These are phyloP conservation scores for Cryptomeria japonica DNA, from an alignment of 75 land plant species.

Conservation along the genomic window DNA sequence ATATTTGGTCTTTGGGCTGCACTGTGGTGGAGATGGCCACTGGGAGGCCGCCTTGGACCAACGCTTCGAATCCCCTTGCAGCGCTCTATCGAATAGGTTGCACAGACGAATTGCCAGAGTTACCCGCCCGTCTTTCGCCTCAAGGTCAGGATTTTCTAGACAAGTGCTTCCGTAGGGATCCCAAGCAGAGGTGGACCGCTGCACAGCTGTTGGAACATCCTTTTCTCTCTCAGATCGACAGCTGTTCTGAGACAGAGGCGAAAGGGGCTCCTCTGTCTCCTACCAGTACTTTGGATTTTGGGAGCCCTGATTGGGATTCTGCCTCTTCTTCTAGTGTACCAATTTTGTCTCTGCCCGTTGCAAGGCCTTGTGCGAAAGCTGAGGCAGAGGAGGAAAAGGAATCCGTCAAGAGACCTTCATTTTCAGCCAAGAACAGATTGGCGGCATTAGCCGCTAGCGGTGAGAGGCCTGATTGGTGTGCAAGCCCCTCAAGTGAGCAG, in stretches of 20 bases:
- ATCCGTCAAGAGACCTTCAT: background rate
- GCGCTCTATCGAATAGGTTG: too few relatives aligned
- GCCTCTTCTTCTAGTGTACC: background rate
- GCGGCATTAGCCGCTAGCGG: background rate
- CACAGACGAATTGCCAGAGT: background rate
- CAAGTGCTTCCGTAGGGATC: constrained; percentile 33
- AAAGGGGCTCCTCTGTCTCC: constrained; percentile 2
- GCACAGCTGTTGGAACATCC: constrained; percentile 10
- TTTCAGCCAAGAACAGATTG: background rate
- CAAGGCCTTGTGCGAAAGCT: background rate
- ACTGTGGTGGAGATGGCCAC: too few relatives aligned
- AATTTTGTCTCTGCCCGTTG: background rate
- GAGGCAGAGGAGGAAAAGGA: background rate
- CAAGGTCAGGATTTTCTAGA: constrained; percentile 37
- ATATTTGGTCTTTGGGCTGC: too few relatives aligned
- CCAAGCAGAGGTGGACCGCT: constrained; percentile 25
- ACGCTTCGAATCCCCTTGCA: too few relatives aligned
- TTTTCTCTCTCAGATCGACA: background rate
- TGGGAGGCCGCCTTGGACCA: too few relatives aligned
- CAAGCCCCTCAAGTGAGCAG: background rate
- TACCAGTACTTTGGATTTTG: background rate
- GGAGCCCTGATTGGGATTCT: background rate
- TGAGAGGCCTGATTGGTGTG: background rate
- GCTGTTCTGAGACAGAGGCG: background rate
- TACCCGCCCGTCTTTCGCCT: constrained; percentile 23